Evolutionary conservation across 441 rosid genomes (phyloP).

Genomic region (Mallotus japonicus): DNA sequence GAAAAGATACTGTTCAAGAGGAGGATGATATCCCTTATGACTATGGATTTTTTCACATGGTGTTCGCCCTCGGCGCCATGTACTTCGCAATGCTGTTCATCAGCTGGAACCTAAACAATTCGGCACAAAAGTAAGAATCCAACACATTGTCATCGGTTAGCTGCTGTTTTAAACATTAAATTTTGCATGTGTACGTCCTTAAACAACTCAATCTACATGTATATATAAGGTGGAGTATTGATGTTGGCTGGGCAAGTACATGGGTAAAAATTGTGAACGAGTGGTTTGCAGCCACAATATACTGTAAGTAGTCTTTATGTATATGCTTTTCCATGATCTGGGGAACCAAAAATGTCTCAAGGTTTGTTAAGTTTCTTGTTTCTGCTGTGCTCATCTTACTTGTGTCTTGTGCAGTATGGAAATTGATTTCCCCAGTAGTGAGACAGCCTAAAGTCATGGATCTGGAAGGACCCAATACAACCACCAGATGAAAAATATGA

Average conservation of each 20-base stretch:
- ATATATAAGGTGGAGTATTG: conserved; percentile 75
- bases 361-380: neutral
- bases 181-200: neutral
- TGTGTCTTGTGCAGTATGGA: conserved; percentile 61
- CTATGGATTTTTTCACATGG: conserved; percentile 77
- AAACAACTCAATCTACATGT: neutral
- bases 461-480: conserved; percentile 37
- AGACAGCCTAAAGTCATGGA: conserved; percentile 51
- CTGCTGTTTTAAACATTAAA: neutral
- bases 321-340: neutral
- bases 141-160: neutral
- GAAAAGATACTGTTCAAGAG: conserved; percentile 46
- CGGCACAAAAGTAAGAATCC: conserved; percentile 50
- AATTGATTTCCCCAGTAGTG: conserved; percentile 61
- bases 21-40: conserved; percentile 72
- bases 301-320: conserved; percentile 48
- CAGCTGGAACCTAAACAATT: conserved; percentile 72
- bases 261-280: conserved; percentile 89
- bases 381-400: neutral
- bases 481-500: conserved; percentile 23
- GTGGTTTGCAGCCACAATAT: conserved; percentile 82
- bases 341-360: neutral
- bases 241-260: conserved; percentile 89
- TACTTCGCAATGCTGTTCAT: conserved; percentile 91
- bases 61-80: conserved; percentile 86